Conservation (phyloP, 495 filamentous ascomycete genomes). For the Amniculicola lignicola region DNA sequence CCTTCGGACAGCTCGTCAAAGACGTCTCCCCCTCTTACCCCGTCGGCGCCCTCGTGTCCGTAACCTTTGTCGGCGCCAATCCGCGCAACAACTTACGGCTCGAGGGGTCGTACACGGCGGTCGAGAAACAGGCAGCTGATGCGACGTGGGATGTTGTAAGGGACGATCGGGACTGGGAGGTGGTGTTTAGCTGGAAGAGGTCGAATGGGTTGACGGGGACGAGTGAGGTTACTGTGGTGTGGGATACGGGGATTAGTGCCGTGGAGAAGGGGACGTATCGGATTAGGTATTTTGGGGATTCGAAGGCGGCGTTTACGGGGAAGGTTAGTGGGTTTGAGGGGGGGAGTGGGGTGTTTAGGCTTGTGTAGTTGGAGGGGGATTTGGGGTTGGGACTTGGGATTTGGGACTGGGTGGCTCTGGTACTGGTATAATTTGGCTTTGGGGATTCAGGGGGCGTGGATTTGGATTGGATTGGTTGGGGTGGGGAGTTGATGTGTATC, state of each 20-base stretch:
- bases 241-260: slow-evolving; percentile 54
- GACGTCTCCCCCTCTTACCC: slow-evolving; percentile 57
- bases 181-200: slow-evolving; percentile 78
- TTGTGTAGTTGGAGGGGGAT: slow-evolving; percentile 36
- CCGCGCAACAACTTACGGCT: slow-evolving; percentile 81
- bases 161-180: slow-evolving; percentile 73
- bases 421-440: slow-evolving; percentile 25
- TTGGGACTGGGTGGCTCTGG: not conserved
- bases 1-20: slow-evolving; percentile 68
- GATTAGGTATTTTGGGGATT: slow-evolving; percentile 81
- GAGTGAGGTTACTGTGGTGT: slow-evolving; percentile 75
- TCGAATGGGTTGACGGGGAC: slow-evolving; percentile 67
- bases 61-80: slow-evolving; percentile 81
- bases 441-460: too few species aligned
- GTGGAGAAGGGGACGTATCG: slow-evolving; percentile 63
- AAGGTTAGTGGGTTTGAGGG: slow-evolving; percentile 73
- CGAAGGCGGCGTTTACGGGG: slow-evolving; percentile 66
- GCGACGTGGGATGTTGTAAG: slow-evolving; percentile 63
- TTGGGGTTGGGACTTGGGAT: not conserved
- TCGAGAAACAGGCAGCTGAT: slow-evolving; percentile 60
- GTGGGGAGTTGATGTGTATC: too few species aligned
- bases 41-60: slow-evolving; percentile 57
- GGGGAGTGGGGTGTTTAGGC: slow-evolving; percentile 61
- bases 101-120: slow-evolving; percentile 73
- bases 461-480: too few species aligned